Conservation (phyloP, 1,284 basidiomycete species). For the Marasmius fiardii region DNA sequence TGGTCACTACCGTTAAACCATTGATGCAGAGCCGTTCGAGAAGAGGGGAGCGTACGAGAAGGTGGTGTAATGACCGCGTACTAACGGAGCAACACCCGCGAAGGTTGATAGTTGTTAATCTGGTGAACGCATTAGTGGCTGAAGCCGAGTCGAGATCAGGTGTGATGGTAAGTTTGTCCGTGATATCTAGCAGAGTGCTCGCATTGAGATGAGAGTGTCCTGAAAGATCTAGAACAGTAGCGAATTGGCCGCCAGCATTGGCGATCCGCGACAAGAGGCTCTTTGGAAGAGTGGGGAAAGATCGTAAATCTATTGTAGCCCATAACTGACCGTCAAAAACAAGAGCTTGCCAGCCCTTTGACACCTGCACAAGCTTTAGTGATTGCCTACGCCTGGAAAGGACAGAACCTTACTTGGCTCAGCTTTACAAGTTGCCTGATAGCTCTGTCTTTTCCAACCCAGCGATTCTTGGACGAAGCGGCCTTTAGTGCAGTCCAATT, state of each 20-base stretch:
- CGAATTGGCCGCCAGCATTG: conserved; percentile 60
- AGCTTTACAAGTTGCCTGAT: conserved; percentile 77
- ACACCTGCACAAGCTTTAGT: conserved; percentile 57
- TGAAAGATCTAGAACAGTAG: conserved; percentile 59
- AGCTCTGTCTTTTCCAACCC: conserved; percentile 72
- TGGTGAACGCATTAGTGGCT: conserved; percentile 44
- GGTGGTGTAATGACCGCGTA: conserved; percentile 61
- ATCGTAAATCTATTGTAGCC: conserved; percentile 58
- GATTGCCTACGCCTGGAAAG: background rate
- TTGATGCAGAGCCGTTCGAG: conserved; percentile 63
- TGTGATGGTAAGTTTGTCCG: conserved; percentile 43
- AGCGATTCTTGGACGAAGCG: conserved; percentile 52
- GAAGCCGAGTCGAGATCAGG: conserved; percentile 7
- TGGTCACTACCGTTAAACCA: conserved; percentile 66
- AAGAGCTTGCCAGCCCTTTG: conserved; percentile 73
- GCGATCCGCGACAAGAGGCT: conserved; percentile 48
- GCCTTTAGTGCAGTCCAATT: conserved; percentile 61
- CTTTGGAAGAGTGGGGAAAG: conserved; percentile 55
- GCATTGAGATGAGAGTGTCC: conserved; percentile 60
- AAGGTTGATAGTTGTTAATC: conserved; percentile 70
- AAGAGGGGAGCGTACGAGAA: conserved; percentile 67
- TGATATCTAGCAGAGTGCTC: conserved; percentile 46
- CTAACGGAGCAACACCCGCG: conserved; percentile 70
- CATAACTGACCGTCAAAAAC: conserved; percentile 89
- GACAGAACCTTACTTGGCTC: conserved; percentile 59